Conservation (phyloP, 306 rosid species). For the Vigna nakashimae region DNA sequence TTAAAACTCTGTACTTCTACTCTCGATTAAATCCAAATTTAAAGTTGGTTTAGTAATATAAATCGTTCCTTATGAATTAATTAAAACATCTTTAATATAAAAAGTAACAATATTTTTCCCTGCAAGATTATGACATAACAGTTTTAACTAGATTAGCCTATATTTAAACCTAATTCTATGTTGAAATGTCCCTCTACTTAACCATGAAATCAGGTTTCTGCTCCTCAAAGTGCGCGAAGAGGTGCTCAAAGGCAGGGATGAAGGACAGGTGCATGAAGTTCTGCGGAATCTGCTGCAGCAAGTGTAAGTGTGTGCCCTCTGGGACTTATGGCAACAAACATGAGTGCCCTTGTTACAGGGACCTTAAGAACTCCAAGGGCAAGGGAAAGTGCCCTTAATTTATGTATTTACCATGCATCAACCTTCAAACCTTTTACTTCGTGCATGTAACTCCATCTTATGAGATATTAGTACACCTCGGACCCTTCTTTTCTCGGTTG, state of each 20-base stretch:
- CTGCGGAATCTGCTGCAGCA: slow-evolving; percentile 81
- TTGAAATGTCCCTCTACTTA: background rate
- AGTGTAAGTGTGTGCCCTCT: slow-evolving; percentile 87
- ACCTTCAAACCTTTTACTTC: background rate
- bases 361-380: slow-evolving; percentile 77
- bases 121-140: no score
- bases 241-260: slow-evolving; percentile 73
- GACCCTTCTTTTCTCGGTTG: slow-evolving; percentile 7
- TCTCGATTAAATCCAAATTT: background rate
- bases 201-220: slow-evolving; percentile 53
- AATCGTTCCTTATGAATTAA: no score
- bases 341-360: slow-evolving; percentile 89
- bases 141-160: no score
- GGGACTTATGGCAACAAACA: slow-evolving; percentile 90
- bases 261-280: slow-evolving; percentile 71
- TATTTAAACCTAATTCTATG: no score
- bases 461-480: slow-evolving; percentile 17
- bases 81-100: no score
- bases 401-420: background rate
- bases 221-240: slow-evolving; percentile 54
- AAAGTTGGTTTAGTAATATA: no score
- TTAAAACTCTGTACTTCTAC: background rate
- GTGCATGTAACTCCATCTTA: slow-evolving; percentile 27
- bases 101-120: no score
- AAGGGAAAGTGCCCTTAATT: slow-evolving; percentile 74